These are phyloP conservation scores for Hypomontagnella submonticulosa DNA, from an alignment of 495 filamentous ascomycete genomes.

Conservation along the genomic window DNA sequence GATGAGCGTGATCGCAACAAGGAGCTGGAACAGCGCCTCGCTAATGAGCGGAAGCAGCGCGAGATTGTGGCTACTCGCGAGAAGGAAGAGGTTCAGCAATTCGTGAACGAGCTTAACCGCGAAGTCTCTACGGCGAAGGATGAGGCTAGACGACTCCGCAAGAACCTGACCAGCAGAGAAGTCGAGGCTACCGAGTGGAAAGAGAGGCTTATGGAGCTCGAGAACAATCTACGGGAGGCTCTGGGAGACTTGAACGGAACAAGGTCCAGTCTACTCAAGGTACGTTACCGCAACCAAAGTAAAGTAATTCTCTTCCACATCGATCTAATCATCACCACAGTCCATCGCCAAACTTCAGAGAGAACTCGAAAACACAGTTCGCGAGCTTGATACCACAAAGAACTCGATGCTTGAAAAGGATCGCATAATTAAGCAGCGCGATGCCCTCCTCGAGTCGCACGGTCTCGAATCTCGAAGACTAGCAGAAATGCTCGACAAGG, in stretches of 20 bases:
- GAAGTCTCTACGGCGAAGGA: constrained; percentile 86
- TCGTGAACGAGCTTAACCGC: constrained; percentile 85
- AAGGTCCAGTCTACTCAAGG: constrained; percentile 84
- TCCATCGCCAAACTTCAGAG: constrained; percentile 88
- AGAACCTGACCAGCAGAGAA: constrained; percentile 83
- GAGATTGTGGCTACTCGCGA: constrained; percentile 86
- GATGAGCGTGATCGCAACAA: constrained; percentile 83
- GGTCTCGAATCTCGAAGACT: constrained; percentile 87
- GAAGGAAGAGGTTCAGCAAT: constrained; percentile 79
- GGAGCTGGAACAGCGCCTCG: constrained; percentile 81
- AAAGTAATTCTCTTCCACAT: constrained; percentile 17
- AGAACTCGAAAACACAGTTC: constrained; percentile 82
- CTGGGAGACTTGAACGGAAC: constrained; percentile 86
- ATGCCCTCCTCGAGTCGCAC: constrained; percentile 87
- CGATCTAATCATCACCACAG: constrained; percentile 53
- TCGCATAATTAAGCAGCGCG: constrained; percentile 87
- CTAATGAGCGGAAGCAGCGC: constrained; percentile 83
- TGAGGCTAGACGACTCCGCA: constrained; percentile 81
- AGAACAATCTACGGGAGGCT: constrained; percentile 85
- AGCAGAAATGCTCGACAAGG: constrained; percentile 89
- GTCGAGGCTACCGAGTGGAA: constrained; percentile 90
- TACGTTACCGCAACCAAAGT: constrained; percentile 41
- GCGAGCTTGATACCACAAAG: constrained; percentile 82
- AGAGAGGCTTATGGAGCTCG: constrained; percentile 86
- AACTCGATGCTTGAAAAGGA: constrained; percentile 86